These are phyloP conservation scores for Haplosporangium sp. DNA, from an alignment of 371 early-diverging fungal genomes.

Conservation along the genomic window DNA sequence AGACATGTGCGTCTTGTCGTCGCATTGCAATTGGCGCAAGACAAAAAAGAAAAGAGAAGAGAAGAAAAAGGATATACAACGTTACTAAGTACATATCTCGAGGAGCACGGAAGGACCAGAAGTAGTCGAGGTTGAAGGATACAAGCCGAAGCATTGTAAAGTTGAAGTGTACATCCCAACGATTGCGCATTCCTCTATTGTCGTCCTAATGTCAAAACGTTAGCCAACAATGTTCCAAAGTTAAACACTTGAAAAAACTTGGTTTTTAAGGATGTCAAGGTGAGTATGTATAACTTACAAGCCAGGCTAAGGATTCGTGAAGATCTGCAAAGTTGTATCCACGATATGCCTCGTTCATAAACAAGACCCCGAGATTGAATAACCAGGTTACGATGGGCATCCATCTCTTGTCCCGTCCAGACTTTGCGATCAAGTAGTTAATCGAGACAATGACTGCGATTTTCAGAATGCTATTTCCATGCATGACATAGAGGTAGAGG, in stretches of 20 bases:
- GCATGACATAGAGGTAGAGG: constrained; percentile 69
- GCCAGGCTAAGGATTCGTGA: constrained; percentile 66
- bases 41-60: neutral
- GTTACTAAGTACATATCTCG: too few species aligned
- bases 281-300: constrained; percentile 60
- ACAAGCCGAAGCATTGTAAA: constrained; percentile 90
- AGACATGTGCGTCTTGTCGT: neutral
- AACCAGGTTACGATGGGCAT: constrained; percentile 81
- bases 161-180: constrained; percentile 94
- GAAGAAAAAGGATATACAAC: too few species aligned
- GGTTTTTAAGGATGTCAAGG: too few species aligned
- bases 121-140: constrained; percentile 92
- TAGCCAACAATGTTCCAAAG: neutral
- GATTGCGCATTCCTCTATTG: constrained; percentile 68
- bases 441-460: constrained; percentile 67
- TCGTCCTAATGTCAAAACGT: constrained; percentile 58
- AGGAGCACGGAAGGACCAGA: constrained; percentile 68
- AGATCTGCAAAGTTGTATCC: constrained; percentile 81
- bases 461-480: constrained; percentile 79
- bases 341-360: constrained; percentile 75
- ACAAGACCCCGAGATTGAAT: constrained; percentile 80
- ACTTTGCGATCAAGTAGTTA: constrained; percentile 75
- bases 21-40: neutral
- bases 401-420: constrained; percentile 61
- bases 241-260: too few species aligned